Percentiles rank a stretch among this genome's conserved stretches.
phyloP scores from a whole-genome alignment of 2,329 filamentous ascomycete genomes.

The Scytalidium sp. region DNA sequence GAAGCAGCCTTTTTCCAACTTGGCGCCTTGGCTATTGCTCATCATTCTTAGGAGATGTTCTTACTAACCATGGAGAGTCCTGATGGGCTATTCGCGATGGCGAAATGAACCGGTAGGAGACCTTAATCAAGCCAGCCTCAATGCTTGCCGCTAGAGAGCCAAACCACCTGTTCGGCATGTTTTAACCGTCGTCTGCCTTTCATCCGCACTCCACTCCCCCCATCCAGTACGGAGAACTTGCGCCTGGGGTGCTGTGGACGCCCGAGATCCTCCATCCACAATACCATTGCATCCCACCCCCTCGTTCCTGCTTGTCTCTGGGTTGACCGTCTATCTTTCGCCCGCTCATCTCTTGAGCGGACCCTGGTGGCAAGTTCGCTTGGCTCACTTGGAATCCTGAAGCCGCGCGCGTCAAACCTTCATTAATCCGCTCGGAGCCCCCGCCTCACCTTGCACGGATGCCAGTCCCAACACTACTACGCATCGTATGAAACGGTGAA shows the following conservation, averaged over 20 bases:
- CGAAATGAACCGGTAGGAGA: too few species aligned
- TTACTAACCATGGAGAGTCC: neutral
- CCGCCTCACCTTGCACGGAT: neutral
- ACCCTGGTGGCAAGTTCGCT: neutral
- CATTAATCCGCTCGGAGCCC: neutral
- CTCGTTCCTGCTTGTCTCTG: neutral
- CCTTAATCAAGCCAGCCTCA: too few species aligned
- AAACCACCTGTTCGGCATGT: too few species aligned
- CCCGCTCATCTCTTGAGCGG: neutral
- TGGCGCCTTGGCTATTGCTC: neutral
- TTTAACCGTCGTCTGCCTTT: slow-evolving; percentile 12
- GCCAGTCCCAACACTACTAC: neutral
- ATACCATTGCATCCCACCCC: too few species aligned
- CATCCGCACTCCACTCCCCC: neutral
- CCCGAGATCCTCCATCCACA: too few species aligned
- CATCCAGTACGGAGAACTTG: too few species aligned
- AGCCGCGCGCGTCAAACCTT: neutral
- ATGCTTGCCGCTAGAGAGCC: too few species aligned
- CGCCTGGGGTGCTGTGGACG: too few species aligned
- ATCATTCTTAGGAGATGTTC: neutral
- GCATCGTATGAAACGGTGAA: neutral
- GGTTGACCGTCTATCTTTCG: too few species aligned
- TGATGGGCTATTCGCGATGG: too few species aligned
- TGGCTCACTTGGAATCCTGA: neutral
- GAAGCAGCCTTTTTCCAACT: neutral